Evolutionary conservation across 352 stramenopile genomes (phyloP), one percentile per base, ranked within the genome.

Genomic region (Globisporangium ultimum): DNA sequence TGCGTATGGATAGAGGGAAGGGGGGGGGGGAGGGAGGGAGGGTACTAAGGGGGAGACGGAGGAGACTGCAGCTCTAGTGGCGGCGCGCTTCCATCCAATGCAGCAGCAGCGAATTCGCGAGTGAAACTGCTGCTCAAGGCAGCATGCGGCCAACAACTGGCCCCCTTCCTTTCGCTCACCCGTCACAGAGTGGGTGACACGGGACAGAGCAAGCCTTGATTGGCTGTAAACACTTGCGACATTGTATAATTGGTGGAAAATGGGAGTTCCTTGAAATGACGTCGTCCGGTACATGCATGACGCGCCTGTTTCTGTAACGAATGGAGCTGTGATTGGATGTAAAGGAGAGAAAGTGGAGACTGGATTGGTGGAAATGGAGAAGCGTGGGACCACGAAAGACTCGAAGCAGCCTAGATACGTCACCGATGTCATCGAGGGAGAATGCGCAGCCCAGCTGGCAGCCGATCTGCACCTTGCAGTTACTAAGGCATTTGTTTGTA

Each of bases 381-480:
- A 10, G 1, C 20, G 34, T n/a, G 17, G 50, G 14, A 56, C 50
- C n/a, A 48, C 50, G 36, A 11, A 13, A 9, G 21, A 48, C 40
- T 34, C 52, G 52, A 58, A 58, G 52, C 52, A 58, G 38, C 52
- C 14, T 28, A 13, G 52, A 58, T 58, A 58, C 52, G 52, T 58
- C 52, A 48, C 20, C 52, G 52, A 47, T 58, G 52, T 58, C 52
- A 58, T 36, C 52, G 15, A 41, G 46, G 20, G 40, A 14, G 21
- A 58, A 24, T 58, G 40, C 40, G 28, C 40, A 18, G 40, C 10
- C 40, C 40, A 45, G 40, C 52, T 58, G 17, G 17, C 18, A 24
- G 43, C n/a, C 18, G 9, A 24, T 36, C 40, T 28, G 43, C 17
- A 49, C 12, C 12, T 49, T 49, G 43, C 43, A 49, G 43, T 49